Conservation (phyloP, 371 early-diverging fungal genomes). For the Rhizopus microsporus region DNA sequence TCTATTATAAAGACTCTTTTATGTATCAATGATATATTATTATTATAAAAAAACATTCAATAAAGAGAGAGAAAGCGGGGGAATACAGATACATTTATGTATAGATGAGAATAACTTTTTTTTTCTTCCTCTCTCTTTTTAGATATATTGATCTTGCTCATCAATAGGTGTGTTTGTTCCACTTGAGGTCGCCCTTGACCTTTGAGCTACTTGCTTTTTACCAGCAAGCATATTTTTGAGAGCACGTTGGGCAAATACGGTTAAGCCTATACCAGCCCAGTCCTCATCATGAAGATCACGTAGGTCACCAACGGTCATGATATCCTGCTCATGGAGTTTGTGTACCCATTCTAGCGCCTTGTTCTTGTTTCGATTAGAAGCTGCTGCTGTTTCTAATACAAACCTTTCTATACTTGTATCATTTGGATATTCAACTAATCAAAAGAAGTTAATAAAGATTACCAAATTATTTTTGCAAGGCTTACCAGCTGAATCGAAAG, state of each 20-base stretch:
- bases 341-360: constrained; percentile 77
- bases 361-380: constrained; percentile 67
- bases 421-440: constrained; percentile 55
- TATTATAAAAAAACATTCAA: background rate
- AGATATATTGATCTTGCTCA: constrained; percentile 28
- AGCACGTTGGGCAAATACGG: constrained; percentile 87
- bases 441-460: background rate
- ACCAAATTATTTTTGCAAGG: background rate
- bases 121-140: background rate
- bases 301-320: constrained; percentile 83
- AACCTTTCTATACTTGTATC: constrained; percentile 71
- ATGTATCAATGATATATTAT: background rate
- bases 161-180: constrained; percentile 36
- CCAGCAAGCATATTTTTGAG: constrained; percentile 79
- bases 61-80: background rate
- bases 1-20: no score
- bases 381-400: constrained; percentile 68
- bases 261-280: constrained; percentile 77
- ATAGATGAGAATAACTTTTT: background rate
- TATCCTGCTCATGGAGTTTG: constrained; percentile 74
- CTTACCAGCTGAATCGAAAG: background rate
- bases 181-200: constrained; percentile 27
- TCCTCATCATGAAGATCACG: constrained; percentile 78
- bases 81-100: background rate
- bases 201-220: constrained; percentile 32